Percentiles rank a stretch among this genome's conserved stretches.
These are phyloP conservation scores for Fusarium buxicola DNA, from an alignment of 2,329 filamentous ascomycete genomes.

Conservation along the genomic window DNA sequence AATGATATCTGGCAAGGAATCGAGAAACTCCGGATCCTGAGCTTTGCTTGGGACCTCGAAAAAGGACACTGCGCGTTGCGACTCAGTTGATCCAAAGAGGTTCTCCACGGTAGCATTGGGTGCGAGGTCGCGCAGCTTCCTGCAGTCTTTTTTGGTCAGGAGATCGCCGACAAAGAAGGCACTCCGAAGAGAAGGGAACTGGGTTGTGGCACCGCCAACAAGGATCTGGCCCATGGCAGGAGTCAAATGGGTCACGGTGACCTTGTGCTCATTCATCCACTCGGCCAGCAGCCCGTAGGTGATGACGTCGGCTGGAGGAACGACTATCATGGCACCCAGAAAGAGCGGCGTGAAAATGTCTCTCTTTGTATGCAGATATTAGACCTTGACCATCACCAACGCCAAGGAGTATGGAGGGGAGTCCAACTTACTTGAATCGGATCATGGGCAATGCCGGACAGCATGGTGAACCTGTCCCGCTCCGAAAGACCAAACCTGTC, in stretches of 20 bases:
- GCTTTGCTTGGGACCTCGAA: slow-evolving; percentile 77
- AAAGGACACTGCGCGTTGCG: slow-evolving; percentile 73
- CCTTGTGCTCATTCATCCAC: slow-evolving; percentile 82
- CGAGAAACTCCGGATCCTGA: slow-evolving; percentile 65
- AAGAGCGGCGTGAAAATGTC: slow-evolving; percentile 94
- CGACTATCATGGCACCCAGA: slow-evolving; percentile 81
- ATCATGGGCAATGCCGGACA: slow-evolving; percentile 86
- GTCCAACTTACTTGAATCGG: slow-evolving; percentile 49
- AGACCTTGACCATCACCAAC: too few relatives aligned
- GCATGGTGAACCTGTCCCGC: slow-evolving; percentile 81
- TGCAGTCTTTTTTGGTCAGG: slow-evolving; percentile 85
- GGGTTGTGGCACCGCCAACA: slow-evolving; percentile 81
- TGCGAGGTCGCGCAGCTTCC: slow-evolving; percentile 63
- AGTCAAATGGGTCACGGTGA: slow-evolving; percentile 88
- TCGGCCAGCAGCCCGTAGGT: slow-evolving; percentile 81
- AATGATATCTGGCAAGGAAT: slow-evolving; percentile 71
- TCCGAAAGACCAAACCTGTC: slow-evolving; percentile 79
- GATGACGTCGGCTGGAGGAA: slow-evolving; percentile 86
- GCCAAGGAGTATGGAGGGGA: too few relatives aligned
- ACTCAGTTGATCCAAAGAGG: slow-evolving; percentile 51
- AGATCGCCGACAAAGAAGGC: slow-evolving; percentile 95
- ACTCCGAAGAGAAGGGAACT: slow-evolving; percentile 70
- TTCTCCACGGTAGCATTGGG: too few relatives aligned
- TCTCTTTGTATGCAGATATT: slow-evolving; percentile 50
- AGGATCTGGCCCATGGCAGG: slow-evolving; percentile 97